Base-by-base conservation (phyloP, 2,329 filamentous ascomycete genomes). In the Exophiala spinifera region DNA sequence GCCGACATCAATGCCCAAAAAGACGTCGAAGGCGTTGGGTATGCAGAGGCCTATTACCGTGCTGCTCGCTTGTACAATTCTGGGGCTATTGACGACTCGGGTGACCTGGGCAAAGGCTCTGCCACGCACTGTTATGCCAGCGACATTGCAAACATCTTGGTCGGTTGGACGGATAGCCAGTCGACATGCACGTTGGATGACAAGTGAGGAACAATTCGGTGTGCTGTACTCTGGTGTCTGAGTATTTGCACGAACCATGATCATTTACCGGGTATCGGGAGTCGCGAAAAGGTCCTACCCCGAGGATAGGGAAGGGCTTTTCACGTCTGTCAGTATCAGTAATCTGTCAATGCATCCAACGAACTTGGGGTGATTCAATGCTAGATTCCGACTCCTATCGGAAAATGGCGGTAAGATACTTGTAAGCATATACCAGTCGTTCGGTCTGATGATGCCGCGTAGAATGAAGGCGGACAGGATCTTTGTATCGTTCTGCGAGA, bases 81-180 rank as follows among this genome's bases (percentile, higher is more conserved):
- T 0, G 73, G 73, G 31, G 65, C 65, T 0, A 61, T 74, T 19
- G 65, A 62, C 36, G 4, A 60, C 0, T 61, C 61, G 4, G 64
- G 64, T 1, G 70, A 74, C 53, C 64, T 74, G 15, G 67, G 51
- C 5, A 57, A 70, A 50, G 74, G 74, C 42, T 68, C 76, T 63
- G 61, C 64, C 3, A 78, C 76, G 15, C 70, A 73, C 57, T 80
- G 77, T 68, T 82, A 82, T 63, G 69, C 73, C 7, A 72, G 68
- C 15, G 79, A 81, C 57, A 68, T 81, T 58, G 78, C 79, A 45
- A 79, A 79, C 62, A 68, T 76, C 42, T 65, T 79, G 39, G 65
- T 66, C 14, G 72, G 74, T 11, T 76, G 74, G 74, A 66, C 57
- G 28, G 55, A 61, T 25, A 62, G 61, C 25, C 10, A 54, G 19